These are phyloP conservation scores for Smallanthus sonchifolius DNA, from an alignment of 129 eudicot species.

Conservation along the genomic window DNA sequence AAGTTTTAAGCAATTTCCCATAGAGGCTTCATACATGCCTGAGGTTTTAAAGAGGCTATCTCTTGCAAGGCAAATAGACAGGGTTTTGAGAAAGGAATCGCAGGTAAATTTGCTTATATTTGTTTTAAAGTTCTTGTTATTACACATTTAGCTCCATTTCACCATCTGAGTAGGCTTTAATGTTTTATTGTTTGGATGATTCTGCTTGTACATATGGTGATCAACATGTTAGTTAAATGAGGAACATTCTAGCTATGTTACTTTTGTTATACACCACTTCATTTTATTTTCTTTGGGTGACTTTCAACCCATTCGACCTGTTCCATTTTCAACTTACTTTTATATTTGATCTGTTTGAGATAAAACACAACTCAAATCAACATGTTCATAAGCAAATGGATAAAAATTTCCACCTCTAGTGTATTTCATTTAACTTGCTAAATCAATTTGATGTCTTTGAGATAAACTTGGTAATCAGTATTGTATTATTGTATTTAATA, in stretches of 20 bases:
- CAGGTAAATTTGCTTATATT: conserved; percentile 42
- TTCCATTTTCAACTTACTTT: background rate
- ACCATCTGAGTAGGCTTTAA: background rate
- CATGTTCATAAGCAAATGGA: background rate
- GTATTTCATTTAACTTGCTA: background rate
- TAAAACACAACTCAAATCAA: background rate
- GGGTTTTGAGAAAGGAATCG: conserved; percentile 67
- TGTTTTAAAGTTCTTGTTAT: background rate
- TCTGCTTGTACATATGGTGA: background rate
- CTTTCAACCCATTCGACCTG: background rate
- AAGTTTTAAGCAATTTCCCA: conserved; percentile 74
- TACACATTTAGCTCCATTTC: conserved; percentile 13
- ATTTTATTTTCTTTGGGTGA: background rate
- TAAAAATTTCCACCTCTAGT: background rate
- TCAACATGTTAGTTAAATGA: background rate
- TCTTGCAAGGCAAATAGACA: conserved; percentile 89
- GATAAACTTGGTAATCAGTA: too few relatives aligned
- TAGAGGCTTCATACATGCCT: conserved; percentile 83
- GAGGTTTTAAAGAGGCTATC: conserved; percentile 74
- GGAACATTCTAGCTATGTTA: background rate
- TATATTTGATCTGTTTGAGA: background rate
- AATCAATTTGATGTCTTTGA: background rate
- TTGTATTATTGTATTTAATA: too few relatives aligned
- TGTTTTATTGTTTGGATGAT: background rate
- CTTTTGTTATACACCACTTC: background rate